Evolutionary conservation across 169 alveolate species (phyloP).

Genomic region (Plasmodium adleri): DNA sequence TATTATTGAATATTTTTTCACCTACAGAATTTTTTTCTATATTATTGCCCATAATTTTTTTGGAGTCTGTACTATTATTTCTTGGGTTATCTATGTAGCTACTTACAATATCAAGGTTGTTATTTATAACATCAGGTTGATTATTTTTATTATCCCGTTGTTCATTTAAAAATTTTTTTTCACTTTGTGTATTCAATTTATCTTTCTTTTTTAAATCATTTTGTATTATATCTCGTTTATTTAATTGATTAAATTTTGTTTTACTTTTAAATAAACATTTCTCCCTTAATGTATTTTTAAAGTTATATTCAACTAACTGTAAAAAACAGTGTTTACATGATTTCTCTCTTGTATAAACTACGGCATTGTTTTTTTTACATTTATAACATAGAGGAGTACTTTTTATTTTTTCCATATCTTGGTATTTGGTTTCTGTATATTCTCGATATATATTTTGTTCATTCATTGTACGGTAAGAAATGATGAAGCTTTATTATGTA

Average conservation of each 20-base stretch:
- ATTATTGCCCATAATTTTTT: neutral
- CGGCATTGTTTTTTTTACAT: conserved; percentile 64
- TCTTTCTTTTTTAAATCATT: conserved; percentile 17
- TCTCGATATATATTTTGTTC: neutral
- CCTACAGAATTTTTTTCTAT: neutral
- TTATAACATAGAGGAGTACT: conserved; percentile 32
- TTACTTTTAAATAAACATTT: conserved; percentile 73
- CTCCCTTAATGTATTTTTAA: conserved; percentile 76
- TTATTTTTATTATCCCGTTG: neutral
- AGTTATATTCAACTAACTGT: conserved; percentile 61
- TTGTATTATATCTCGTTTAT: neutral
- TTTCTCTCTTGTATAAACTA: conserved; percentile 58
- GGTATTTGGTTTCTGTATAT: neutral
- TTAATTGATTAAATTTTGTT: conserved; percentile 6
- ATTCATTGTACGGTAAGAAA: neutral
- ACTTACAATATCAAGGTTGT: neutral
- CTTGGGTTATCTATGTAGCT: neutral
- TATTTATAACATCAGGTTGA: neutral
- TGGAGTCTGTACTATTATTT: neutral
- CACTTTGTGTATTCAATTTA: neutral
- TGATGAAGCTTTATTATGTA: too few species aligned
- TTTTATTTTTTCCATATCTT: neutral
- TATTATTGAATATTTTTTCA: conserved; percentile 8
- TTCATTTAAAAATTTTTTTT: neutral
- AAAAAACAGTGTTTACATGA: conserved; percentile 69